These are phyloP conservation scores for Colletotrichum sp. DNA, from an alignment of 2,329 filamentous ascomycete species.

Conservation along the genomic window DNA sequence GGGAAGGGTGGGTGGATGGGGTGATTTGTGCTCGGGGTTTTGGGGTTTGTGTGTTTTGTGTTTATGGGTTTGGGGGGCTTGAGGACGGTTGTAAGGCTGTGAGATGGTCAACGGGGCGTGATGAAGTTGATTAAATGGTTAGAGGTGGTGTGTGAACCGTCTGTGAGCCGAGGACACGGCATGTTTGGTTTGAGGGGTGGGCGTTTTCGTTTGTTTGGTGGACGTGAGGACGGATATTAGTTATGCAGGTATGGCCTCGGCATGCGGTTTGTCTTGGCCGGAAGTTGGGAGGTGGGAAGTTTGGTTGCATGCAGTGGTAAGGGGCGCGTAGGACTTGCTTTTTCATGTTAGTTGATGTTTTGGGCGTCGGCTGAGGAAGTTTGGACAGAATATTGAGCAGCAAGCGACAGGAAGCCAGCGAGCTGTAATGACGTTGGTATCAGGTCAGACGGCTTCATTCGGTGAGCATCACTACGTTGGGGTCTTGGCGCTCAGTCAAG, in stretches of 20 bases:
- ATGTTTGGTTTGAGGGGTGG: not conserved
- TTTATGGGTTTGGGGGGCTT: not conserved
- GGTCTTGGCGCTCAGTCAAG: not conserved
- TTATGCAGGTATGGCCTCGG: not conserved
- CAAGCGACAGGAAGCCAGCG: not conserved
- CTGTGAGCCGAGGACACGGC: not conserved
- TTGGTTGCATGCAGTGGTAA: not conserved
- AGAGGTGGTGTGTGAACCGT: not conserved
- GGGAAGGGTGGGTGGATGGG: not conserved
- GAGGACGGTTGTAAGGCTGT: not conserved
- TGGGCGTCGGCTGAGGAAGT: not conserved
- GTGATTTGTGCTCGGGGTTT: not conserved
- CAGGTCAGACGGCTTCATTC: not conserved
- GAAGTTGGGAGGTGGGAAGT: not conserved
- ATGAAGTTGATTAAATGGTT: not conserved
- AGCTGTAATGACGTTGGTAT: not conserved
- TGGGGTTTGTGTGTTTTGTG: not conserved
- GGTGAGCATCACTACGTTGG: not conserved
- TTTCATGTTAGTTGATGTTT: not conserved
- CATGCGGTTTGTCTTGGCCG: not conserved
- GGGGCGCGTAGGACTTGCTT: not conserved
- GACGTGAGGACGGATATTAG: not conserved
- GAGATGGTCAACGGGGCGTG: not conserved
- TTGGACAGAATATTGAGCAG: not conserved
- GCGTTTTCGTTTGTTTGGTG: not conserved